A percentile compares a stretch with the other conserved stretches of the same genome.
These are phyloP conservation scores for Coemansia sp. DNA, from an alignment of 192 early-diverging fungal species.

Conservation along the genomic window DNA sequence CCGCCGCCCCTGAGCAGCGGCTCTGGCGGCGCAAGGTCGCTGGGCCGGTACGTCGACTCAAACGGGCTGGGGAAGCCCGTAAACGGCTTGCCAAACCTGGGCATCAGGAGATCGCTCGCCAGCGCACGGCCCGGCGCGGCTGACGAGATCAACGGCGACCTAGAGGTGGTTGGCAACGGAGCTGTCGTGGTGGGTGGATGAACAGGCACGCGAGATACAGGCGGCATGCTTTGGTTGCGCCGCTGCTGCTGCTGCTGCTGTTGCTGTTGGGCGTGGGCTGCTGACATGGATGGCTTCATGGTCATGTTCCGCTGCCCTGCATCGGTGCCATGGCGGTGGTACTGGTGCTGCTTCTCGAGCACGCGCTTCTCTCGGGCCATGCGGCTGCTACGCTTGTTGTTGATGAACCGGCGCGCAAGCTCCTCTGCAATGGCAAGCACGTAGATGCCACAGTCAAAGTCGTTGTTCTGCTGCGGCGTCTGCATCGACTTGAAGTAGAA, in stretches of 20 bases:
- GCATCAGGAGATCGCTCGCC: conserved; percentile 42
- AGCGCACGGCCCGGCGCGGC: conserved; percentile 21
- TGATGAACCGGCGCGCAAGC: conserved; percentile 40
- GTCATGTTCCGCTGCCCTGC: conserved; percentile 1
- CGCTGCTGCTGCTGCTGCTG: conserved; percentile 8
- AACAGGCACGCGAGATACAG: background rate
- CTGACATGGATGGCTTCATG: conserved; percentile 4
- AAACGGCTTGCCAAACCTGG: conserved; percentile 22
- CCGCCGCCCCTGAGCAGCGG: conserved; percentile 30
- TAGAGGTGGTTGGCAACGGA: background rate
- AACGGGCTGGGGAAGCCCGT: conserved; percentile 30
- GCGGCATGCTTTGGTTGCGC: conserved; percentile 9
- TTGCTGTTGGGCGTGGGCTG: conserved; percentile 8
- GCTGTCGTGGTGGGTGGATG: background rate
- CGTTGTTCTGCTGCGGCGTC: conserved; percentile 51
- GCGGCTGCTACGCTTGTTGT: conserved; percentile 14
- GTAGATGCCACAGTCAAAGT: conserved; percentile 47
- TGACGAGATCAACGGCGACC: background rate
- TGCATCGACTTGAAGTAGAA: conserved; percentile 51
- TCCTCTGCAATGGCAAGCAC: conserved; percentile 47
- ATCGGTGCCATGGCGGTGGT: too few relatives aligned
- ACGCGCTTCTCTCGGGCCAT: background rate
- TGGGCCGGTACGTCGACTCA: conserved; percentile 2
- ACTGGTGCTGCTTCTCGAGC: background rate
- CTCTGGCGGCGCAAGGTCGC: conserved; percentile 8